Evolutionary conservation across 495 filamentous ascomycete genomes (phyloP), one percentile per base, ranked within the genome.

Genomic region (Venustampulla echinocandica): DNA sequence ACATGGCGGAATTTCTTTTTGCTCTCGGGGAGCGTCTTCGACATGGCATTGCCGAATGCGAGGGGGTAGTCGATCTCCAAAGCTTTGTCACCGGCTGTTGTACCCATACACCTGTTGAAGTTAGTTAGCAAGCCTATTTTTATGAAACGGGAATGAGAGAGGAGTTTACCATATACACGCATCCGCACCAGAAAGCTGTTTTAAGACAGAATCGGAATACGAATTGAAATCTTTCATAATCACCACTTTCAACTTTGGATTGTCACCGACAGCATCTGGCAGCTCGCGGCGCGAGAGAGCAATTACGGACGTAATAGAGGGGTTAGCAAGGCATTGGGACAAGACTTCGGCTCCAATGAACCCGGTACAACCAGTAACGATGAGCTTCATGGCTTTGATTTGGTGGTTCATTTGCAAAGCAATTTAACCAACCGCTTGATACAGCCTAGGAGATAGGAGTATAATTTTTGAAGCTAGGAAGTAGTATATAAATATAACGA

Each of bases 91-190:
- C 44, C 47, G 14, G 21, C 32, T 17, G 47, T 50, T 6, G 42
- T 50, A 37, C 42, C 47, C 42, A 55, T 55, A 19, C 42, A 47
- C 52, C 52, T 55, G 36, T 21, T 11, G n/a, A n/a, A n/a, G n/a
- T 15, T 13, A 11, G 15, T 3, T 10, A 37, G 36, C 19, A 43
- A 20, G 15, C 1, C 41, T 6, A 47, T 25, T 43, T 30, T 28
- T 43, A 43, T 27, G 21, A 6, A 30, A 6, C 18, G n/a, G n/a
- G 5, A 10, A 35, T 15, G 4, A 35, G 13, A 15, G 13, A 30
- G 6, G 27, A 30, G 6, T 30, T 49, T 47, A 71, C 74, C 74
- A 79, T 20, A 79, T 63, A 53, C 74, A 78, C 13, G 64, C 71
- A 25, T 73, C 64, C 1, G 70, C 74, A 27, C 69, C 73, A n/a